Evolutionary conservation across 163 green algal genomes (phyloP).

Genomic region (Chloromonas sp.): DNA sequence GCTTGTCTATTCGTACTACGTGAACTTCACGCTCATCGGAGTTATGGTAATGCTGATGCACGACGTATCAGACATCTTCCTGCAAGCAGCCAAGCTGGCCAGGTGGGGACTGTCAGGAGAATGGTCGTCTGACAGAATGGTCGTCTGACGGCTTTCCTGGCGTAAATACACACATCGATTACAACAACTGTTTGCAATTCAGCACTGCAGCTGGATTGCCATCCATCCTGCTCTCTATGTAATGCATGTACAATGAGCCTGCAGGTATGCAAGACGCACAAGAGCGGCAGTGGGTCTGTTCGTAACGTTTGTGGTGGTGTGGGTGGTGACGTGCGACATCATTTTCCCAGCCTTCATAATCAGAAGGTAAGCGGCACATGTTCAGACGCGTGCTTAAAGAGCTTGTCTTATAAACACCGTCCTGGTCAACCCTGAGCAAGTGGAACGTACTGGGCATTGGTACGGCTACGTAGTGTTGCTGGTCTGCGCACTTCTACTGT

Average conservation of each 20-base stretch:
- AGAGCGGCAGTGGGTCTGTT: slow-evolving; percentile 31
- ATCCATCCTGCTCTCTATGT: too few relatives aligned
- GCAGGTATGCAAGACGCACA: slow-evolving; percentile 36
- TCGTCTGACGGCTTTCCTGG: neutral
- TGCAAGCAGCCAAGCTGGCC: slow-evolving; percentile 58
- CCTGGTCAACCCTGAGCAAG: too few relatives aligned
- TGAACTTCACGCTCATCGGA: slow-evolving; percentile 56
- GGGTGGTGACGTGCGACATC: slow-evolving; percentile 44
- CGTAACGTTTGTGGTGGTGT: slow-evolving; percentile 46
- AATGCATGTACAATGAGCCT: too few relatives aligned
- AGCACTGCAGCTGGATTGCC: neutral
- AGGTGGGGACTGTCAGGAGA: neutral
- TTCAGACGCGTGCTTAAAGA: too few relatives aligned
- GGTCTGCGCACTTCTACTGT: too few relatives aligned
- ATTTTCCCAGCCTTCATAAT: slow-evolving; percentile 46
- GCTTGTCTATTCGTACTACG: slow-evolving; percentile 45
- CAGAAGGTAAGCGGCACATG: slow-evolving; percentile 3
- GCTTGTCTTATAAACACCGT: too few relatives aligned
- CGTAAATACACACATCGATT: neutral
- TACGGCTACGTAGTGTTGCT: too few relatives aligned
- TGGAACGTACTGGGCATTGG: too few relatives aligned
- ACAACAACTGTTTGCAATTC: neutral
- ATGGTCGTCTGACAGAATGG: neutral
- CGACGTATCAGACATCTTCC: slow-evolving; percentile 62
- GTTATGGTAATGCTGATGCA: slow-evolving; percentile 62